phyloP scores from a whole-genome alignment of 2,329 filamentous ascomycete species.

The Nemania sp. region DNA sequence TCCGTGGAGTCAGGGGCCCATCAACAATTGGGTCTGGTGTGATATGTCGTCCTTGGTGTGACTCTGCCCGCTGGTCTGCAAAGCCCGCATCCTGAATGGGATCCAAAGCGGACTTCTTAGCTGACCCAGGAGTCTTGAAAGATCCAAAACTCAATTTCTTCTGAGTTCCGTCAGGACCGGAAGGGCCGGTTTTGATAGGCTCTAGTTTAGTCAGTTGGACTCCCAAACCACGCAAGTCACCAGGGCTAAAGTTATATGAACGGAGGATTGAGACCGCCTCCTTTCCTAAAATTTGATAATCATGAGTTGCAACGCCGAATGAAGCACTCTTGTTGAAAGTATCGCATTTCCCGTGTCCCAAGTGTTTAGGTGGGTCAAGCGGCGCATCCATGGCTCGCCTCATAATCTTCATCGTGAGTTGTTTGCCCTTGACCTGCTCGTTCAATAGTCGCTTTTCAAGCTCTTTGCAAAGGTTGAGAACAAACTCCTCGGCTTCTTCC shows the following conservation, averaged over 20 bases:
- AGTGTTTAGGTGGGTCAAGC: constrained; percentile 89
- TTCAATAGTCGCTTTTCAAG: constrained; percentile 83
- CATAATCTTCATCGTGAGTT: constrained; percentile 96
- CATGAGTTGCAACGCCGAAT: constrained; percentile 87
- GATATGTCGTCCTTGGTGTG: constrained; percentile 48
- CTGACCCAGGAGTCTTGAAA: constrained; percentile 56
- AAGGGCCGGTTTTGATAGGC: constrained; percentile 71
- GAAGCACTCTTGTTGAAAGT: constrained; percentile 88
- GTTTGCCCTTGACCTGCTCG: constrained; percentile 86
- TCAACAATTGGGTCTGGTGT: constrained; percentile 67
- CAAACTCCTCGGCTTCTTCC: constrained; percentile 92
- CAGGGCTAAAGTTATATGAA: constrained; percentile 85
- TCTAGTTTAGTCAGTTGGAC: constrained; percentile 95
- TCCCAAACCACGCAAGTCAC: constrained; percentile 91
- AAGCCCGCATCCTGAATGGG: constrained; percentile 64
- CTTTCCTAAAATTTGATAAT: constrained; percentile 76
- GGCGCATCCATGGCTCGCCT: constrained; percentile 86
- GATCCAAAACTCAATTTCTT: constrained; percentile 79
- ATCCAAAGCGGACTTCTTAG: constrained; percentile 54
- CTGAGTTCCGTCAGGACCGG: constrained; percentile 80
- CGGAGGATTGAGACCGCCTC: constrained; percentile 88
- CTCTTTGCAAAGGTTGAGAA: constrained; percentile 86
- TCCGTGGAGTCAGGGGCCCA: constrained; percentile 65
- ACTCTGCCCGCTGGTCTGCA: constrained; percentile 51
- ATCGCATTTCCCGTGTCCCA: constrained; percentile 96